A percentile compares a stretch with the other conserved stretches of the same genome.
These are phyloP conservation scores for Candida neerlandica DNA, from an alignment of 1,139 yeast genomes.

Conservation along the genomic window DNA sequence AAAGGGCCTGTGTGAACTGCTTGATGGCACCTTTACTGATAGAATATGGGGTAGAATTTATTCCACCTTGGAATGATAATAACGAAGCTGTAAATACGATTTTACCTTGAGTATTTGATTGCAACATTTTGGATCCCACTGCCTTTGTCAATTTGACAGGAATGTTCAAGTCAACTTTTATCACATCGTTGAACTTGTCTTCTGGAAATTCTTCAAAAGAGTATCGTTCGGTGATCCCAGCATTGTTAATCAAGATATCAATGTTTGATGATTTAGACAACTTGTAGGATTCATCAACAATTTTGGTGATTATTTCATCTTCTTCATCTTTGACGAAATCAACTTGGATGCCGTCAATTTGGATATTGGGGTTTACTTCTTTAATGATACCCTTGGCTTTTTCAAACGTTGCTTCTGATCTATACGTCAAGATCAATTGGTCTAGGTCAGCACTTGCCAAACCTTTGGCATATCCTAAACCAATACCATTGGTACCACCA, in stretches of 20 bases:
- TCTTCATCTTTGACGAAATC: conserved; percentile 24
- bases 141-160: conserved; percentile 49
- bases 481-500: conserved; percentile 41
- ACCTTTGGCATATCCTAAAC: conserved; percentile 37
- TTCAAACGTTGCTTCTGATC: conserved; percentile 20
- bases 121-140: conserved; percentile 47
- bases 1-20: conserved; percentile 49
- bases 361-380: conserved; percentile 22
- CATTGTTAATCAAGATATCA: conserved; percentile 58
- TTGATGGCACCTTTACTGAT: conserved; percentile 56
- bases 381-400: conserved; percentile 21
- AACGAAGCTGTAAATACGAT: conserved; percentile 31
- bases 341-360: conserved; percentile 21
- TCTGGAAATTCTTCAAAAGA: conserved; percentile 24
- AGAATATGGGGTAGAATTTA: conserved; percentile 55
- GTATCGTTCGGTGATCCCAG: conserved; percentile 49
- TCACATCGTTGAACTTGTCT: conserved; percentile 46
- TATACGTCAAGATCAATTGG: conserved; percentile 29
- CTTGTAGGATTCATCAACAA: conserved; percentile 35
- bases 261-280: conserved; percentile 34
- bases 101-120: conserved; percentile 34
- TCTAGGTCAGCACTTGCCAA: conserved; percentile 36
- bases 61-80: conserved; percentile 62
- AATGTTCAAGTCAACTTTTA: conserved; percentile 52
- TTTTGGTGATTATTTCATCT: conserved; percentile 26